Evolutionary conservation across 2,329 filamentous ascomycete genomes (phyloP), one percentile per base, ranked within the genome.

Genomic region (Rhinocladiella mackenziei): DNA sequence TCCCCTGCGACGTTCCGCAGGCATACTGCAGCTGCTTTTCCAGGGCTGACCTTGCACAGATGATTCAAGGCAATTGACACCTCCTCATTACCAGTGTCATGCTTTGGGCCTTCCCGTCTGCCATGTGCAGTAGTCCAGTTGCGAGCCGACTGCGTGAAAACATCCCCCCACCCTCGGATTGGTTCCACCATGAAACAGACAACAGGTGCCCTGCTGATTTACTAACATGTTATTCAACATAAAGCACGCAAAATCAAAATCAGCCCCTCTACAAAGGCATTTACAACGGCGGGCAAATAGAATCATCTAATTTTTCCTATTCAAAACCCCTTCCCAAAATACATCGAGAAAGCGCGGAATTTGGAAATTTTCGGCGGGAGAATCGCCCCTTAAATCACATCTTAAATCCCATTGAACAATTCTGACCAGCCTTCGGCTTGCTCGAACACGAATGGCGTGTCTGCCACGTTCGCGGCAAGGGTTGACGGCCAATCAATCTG

Each of bases 1-100:
- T 23, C 22, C 35, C 43, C 39, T 47, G 50, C 41, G 42, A 46
- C 47, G 50, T 53, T 50, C 46, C 45, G 43, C 45, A 50, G 45
- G 25, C 35, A 43, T 20, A 45, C 39, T 46, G 42, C 51, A 43
- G 43, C 33, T 29, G 34, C 40, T 40, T 26, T 40, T 46, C 47
- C 51, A 41, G 51, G 48, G 48, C 45, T 49, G 28, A 36, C 44
- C 42, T 41, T 51, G 39, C 33, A 14, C 14, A 32, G 34, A 30
- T 15, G 30, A 29, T 38, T 37, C 37, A 39, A 20, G 31, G 35
- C 17, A 39, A 23, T 31, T 42, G 41, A 39, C 25, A 28, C 39
- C 25, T 20, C 15, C 29, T 30, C 29, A 25, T 26, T 32, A 37
- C 39, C 23, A 39, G 28, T 35, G 39, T 30, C 28, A 40, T 26